Percentiles rank a stretch among this genome's conserved stretches.
Evolutionary conservation across 2,329 filamentous ascomycete species (phyloP).

Genomic region (Scedosporium apiospermum): DNA sequence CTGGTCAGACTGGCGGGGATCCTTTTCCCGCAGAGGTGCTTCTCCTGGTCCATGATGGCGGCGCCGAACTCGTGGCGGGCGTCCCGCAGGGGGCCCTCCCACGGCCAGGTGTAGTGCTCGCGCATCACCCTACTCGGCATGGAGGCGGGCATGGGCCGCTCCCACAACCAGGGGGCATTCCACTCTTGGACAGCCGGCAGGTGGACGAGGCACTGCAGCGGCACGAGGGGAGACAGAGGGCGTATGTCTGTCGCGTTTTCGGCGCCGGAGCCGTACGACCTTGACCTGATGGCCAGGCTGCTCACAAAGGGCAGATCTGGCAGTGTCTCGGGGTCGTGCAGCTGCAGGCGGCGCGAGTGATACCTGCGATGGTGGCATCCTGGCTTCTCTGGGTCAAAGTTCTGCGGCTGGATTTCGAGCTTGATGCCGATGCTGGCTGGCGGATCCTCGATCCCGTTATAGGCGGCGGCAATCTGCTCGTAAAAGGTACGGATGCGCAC

Average conservation of each 20-base stretch:
- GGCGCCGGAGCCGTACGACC: not conserved
- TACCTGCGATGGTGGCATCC: slow-evolving; percentile 11
- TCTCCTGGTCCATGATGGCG: slow-evolving; percentile 9
- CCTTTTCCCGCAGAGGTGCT: not conserved
- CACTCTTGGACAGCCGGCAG: slow-evolving; percentile 13
- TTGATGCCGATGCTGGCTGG: not conserved
- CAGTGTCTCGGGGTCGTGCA: slow-evolving; percentile 12
- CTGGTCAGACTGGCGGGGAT: slow-evolving; percentile 11
- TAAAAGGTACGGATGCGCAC: slow-evolving; percentile 10
- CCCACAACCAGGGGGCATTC: slow-evolving; percentile 14
- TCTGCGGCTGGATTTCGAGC: slow-evolving; percentile 8
- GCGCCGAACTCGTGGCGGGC: slow-evolving; percentile 16
- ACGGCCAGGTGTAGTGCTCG: slow-evolving; percentile 11
- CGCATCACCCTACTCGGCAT: slow-evolving; percentile 9
- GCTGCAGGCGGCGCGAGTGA: slow-evolving; percentile 12
- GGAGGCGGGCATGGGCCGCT: slow-evolving; percentile 11
- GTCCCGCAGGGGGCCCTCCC: slow-evolving; percentile 17
- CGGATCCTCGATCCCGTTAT: not conserved
- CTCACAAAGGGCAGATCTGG: slow-evolving; percentile 11
- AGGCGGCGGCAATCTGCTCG: slow-evolving; percentile 9
- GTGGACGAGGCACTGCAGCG: slow-evolving; percentile 14
- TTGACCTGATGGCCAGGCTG: slow-evolving; percentile 6
- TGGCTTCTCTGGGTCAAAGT: slow-evolving; percentile 4
- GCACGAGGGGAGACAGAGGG: slow-evolving; percentile 13
- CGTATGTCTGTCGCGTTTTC: slow-evolving; percentile 9